Percentiles rank a stretch among this genome's conserved stretches.
These are phyloP conservation scores for Aspergillus neotritici DNA, from an alignment of 2,329 filamentous ascomycete genomes.

Conservation along the genomic window DNA sequence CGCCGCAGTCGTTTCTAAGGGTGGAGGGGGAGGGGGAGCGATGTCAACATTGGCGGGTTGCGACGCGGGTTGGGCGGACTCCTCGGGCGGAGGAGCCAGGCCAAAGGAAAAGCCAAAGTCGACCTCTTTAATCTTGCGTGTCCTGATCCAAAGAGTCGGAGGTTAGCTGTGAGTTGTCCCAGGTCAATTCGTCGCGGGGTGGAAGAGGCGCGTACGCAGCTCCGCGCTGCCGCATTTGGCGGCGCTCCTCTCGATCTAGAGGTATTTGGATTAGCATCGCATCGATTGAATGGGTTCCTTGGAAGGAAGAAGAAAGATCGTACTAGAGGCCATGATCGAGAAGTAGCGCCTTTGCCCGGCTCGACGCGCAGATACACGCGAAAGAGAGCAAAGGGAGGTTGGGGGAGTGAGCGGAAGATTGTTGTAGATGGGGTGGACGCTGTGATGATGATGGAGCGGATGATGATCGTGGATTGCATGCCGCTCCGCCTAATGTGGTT, in stretches of 20 bases:
- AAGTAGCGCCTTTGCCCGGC: constrained; percentile 24
- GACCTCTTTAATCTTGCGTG: constrained; percentile 43
- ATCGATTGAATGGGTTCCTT: constrained; percentile 9
- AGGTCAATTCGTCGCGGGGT: constrained; percentile 17
- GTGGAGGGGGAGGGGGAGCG: constrained; percentile 12
- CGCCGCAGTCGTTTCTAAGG: constrained; percentile 12
- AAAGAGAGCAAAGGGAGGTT: constrained; percentile 3
- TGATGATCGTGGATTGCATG: not conserved
- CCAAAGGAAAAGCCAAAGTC: constrained; percentile 49
- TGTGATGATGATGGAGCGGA: constrained; percentile 6
- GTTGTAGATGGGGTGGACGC: not conserved
- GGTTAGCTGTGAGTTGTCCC: constrained; percentile 19
- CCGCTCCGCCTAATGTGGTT: constrained; percentile 15
- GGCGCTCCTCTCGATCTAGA: constrained; percentile 49
- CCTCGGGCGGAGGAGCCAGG: constrained; percentile 17
- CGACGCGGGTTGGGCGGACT: constrained; percentile 21
- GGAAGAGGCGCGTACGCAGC: constrained; percentile 45
- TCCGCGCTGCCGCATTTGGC: constrained; percentile 53
- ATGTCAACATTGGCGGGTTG: constrained; percentile 18
- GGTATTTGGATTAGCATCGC: not conserved
- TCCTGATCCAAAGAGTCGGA: constrained; percentile 28
- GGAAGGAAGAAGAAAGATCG: constrained; percentile 5
- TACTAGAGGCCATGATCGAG: constrained; percentile 38
- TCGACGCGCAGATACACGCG: constrained; percentile 27
- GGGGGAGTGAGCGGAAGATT: not conserved